These are phyloP conservation scores for Styphnolobium japonicum DNA, from an alignment of 306 rosid species.

Conservation along the genomic window DNA sequence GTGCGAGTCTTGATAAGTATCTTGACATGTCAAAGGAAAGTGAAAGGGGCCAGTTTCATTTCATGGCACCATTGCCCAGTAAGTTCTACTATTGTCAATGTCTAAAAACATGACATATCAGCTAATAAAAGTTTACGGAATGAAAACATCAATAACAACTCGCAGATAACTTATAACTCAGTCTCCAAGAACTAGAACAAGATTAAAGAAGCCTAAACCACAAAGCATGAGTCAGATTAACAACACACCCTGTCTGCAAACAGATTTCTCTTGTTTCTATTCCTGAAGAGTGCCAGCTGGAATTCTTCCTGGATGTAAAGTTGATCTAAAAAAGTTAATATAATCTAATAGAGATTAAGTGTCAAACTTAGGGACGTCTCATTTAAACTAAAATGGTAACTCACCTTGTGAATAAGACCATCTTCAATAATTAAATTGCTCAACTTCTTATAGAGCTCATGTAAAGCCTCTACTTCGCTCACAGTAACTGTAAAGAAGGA, in stretches of 20 bases:
- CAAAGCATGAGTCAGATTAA: constrained; percentile 14
- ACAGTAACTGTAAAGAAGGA: constrained; percentile 57
- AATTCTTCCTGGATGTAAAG: constrained; percentile 73
- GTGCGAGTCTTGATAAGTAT: too few species aligned
- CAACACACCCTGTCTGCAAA: constrained; percentile 87
- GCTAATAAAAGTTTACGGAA: background rate
- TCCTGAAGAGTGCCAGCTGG: constrained; percentile 82
- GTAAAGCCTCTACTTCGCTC: constrained; percentile 78
- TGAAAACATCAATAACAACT: constrained; percentile 12
- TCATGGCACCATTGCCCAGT: too few species aligned
- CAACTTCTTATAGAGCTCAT: constrained; percentile 74
- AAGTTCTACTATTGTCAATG: background rate
- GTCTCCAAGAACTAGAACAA: background rate
- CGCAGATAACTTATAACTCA: background rate
- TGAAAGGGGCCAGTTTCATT: too few species aligned
- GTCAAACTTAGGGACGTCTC: background rate
- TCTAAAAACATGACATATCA: background rate
- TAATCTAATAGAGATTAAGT: background rate
- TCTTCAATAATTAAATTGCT: constrained; percentile 80
- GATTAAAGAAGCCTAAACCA: background rate
- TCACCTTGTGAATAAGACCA: constrained; percentile 81
- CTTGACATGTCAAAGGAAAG: background rate
- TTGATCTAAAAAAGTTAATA: background rate
- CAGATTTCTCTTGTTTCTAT: constrained; percentile 59
- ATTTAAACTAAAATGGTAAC: constrained; percentile 19